Percentiles rank a stretch among this genome's conserved stretches.
phyloP scores from a whole-genome alignment of 331 rosid genomes.

The Dryas integrifolia region DNA sequence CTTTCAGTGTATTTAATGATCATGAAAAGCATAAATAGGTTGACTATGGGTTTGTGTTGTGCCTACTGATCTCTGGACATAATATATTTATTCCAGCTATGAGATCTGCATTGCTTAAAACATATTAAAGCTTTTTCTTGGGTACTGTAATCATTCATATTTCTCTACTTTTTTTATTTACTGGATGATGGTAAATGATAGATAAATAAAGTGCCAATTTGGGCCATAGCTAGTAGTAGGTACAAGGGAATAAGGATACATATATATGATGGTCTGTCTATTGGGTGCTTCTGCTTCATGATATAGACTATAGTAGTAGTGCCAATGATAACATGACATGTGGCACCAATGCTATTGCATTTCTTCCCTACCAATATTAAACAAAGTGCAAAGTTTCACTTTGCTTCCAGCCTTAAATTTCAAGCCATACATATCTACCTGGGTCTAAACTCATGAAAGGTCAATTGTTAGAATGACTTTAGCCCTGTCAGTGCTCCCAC shows the following conservation, averaged over 20 bases:
- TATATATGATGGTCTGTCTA: no score
- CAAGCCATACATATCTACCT: no score
- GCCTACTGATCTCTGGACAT: not conserved
- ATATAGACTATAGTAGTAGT: no score
- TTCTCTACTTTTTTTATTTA: constrained; percentile 22
- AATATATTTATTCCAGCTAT: constrained; percentile 2
- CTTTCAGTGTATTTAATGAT: not conserved
- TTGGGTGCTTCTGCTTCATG: no score
- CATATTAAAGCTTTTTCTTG: constrained; percentile 29
- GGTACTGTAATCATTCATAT: constrained; percentile 36
- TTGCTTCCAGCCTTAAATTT: not conserved
- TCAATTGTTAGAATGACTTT: constrained; percentile 7
- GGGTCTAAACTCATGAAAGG: not conserved
- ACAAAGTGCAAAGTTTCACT: not conserved
- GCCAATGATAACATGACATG: not conserved
- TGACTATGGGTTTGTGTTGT: constrained; percentile 28
- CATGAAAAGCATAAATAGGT: constrained; percentile 35
- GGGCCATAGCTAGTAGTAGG: constrained; percentile 5
- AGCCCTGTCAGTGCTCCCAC: not conserved
- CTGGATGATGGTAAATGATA: constrained; percentile 24
- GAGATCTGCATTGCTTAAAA: constrained; percentile 24
- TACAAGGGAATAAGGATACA: no score
- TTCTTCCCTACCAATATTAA: not conserved
- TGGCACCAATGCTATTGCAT: not conserved
- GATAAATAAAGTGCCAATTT: constrained; percentile 32